Percentiles rank a stretch among this genome's conserved stretches.
Evolutionary conservation across 768 basidiomycete genomes (phyloP).

Genomic region (Cystoderma amianthinum): DNA sequence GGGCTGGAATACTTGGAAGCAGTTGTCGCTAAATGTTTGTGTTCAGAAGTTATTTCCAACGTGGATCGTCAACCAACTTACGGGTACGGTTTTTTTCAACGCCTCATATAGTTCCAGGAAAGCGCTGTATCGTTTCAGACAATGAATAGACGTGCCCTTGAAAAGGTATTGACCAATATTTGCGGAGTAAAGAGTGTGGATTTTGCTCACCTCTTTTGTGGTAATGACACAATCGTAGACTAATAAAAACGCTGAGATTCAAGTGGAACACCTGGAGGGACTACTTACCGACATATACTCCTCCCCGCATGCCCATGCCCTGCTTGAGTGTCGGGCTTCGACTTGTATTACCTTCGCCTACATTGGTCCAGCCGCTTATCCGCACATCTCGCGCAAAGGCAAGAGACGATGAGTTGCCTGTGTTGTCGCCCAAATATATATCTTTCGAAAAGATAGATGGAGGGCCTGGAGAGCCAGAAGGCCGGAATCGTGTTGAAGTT

Average conservation of each 20-base stretch:
- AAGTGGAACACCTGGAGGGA: not conserved
- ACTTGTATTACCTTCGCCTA: slow-evolving; percentile 42
- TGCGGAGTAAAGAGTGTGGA: not conserved
- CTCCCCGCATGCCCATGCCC: slow-evolving; percentile 11
- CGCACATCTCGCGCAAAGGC: slow-evolving; percentile 61
- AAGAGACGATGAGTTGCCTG: slow-evolving; percentile 18
- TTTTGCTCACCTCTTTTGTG: slow-evolving; percentile 52
- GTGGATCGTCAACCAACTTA: slow-evolving; percentile 18
- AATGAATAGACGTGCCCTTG: slow-evolving; percentile 61
- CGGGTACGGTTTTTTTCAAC: slow-evolving; percentile 46
- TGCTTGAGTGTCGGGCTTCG: slow-evolving; percentile 7
- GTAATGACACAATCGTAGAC: slow-evolving; percentile 69
- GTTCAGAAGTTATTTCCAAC: slow-evolving; percentile 2
- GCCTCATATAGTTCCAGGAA: slow-evolving; percentile 48
- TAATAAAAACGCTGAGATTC: slow-evolving; percentile 14
- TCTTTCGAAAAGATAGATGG: slow-evolving; percentile 57
- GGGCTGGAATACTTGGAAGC: slow-evolving; percentile 41
- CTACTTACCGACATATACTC: slow-evolving; percentile 56
- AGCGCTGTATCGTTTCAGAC: slow-evolving; percentile 60
- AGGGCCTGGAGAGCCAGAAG: slow-evolving; percentile 7
- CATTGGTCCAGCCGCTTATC: slow-evolving; percentile 66
- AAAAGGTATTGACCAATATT: slow-evolving; percentile 3
- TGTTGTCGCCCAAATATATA: slow-evolving; percentile 64
- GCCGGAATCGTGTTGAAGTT: slow-evolving; percentile 1
- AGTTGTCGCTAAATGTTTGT: slow-evolving; percentile 42